phyloP scores from a whole-genome alignment of 2,329 filamentous ascomycete species.

The Aspergillus tanneri region DNA sequence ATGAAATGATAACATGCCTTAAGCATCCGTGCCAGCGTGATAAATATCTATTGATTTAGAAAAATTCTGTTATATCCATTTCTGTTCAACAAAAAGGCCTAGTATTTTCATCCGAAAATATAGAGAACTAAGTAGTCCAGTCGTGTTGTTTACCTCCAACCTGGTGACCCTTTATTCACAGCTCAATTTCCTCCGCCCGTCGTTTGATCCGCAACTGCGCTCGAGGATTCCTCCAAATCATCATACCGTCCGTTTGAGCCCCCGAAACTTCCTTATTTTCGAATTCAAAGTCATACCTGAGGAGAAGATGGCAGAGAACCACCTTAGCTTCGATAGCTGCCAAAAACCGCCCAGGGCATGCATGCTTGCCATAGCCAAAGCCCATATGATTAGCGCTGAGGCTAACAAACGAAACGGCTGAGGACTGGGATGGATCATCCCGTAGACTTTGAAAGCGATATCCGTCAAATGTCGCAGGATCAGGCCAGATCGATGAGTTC shows the following conservation, averaged over 20 bases:
- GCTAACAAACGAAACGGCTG: slow-evolving; percentile 14
- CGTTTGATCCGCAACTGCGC: neutral
- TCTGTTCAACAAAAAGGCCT: too few relatives aligned
- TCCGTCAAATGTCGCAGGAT: slow-evolving; percentile 10
- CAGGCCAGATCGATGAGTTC: slow-evolving; percentile 5
- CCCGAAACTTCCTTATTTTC: too few relatives aligned
- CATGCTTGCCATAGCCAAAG: slow-evolving; percentile 32
- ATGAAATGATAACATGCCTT: too few relatives aligned
- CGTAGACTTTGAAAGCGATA: slow-evolving; percentile 15
- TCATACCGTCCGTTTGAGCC: neutral
- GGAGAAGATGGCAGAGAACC: neutral
- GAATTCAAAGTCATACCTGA: slow-evolving; percentile 6
- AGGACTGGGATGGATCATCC: slow-evolving; percentile 3
- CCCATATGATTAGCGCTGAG: slow-evolving; percentile 18
- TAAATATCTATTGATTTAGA: too few relatives aligned
- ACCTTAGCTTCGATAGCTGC: slow-evolving; percentile 6
- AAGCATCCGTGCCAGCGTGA: too few relatives aligned
- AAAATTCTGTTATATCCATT: too few relatives aligned
- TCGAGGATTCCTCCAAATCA: neutral
- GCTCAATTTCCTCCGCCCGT: neutral
- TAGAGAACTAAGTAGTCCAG: too few relatives aligned
- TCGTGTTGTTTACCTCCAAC: too few relatives aligned
- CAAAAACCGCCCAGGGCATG: slow-evolving; percentile 11
- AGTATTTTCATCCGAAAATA: too few relatives aligned
- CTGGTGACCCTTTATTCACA: too few relatives aligned